These are phyloP conservation scores for Pseudocercospora fijiensis DNA, from an alignment of 2,329 filamentous ascomycete species.

Conservation along the genomic window DNA sequence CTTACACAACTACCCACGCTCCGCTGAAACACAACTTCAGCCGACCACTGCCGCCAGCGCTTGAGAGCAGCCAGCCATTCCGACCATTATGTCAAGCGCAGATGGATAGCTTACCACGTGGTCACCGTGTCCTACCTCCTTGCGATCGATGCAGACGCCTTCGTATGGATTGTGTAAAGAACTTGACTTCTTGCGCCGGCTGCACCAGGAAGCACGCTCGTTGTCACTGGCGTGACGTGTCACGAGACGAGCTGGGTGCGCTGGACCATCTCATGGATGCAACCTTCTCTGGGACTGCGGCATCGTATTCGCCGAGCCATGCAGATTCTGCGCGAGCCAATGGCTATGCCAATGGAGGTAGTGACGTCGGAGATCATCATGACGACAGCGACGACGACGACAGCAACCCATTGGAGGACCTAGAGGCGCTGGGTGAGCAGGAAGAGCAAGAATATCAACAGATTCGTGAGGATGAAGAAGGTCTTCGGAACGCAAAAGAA, in stretches of 20 bases:
- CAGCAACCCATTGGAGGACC: constrained; percentile 38
- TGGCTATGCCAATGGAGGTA: constrained; percentile 28
- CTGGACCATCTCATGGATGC: constrained; percentile 36
- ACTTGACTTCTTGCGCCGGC: constrained; percentile 79
- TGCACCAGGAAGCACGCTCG: constrained; percentile 90
- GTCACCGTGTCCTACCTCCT: constrained; percentile 73
- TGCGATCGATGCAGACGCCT: constrained; percentile 81
- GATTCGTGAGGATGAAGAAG: constrained; percentile 34
- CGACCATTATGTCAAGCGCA: constrained; percentile 49
- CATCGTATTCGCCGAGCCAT: constrained; percentile 7
- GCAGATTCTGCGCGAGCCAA: constrained; percentile 15
- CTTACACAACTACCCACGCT: constrained; percentile 20
- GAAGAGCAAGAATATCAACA: constrained; percentile 34
- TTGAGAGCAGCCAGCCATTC: constrained; percentile 40
- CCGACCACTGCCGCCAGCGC: constrained; percentile 38
- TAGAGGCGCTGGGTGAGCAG: constrained; percentile 38
- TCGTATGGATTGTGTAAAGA: constrained; percentile 79
- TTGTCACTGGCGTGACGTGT: constrained; percentile 81
- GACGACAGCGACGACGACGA: constrained; percentile 38
- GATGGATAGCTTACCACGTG: constrained; percentile 72
- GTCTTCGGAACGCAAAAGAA: constrained; percentile 34
- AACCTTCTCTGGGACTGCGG: constrained; percentile 16
- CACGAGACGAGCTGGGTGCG: constrained; percentile 61
- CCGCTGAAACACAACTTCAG: constrained; percentile 41
- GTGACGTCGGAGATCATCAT: constrained; percentile 24